Percentiles rank a stretch among this genome's conserved stretches.
phyloP scores from a whole-genome alignment of 1,284 basidiomycete genomes.

The Ceratobasidium sp. region DNA sequence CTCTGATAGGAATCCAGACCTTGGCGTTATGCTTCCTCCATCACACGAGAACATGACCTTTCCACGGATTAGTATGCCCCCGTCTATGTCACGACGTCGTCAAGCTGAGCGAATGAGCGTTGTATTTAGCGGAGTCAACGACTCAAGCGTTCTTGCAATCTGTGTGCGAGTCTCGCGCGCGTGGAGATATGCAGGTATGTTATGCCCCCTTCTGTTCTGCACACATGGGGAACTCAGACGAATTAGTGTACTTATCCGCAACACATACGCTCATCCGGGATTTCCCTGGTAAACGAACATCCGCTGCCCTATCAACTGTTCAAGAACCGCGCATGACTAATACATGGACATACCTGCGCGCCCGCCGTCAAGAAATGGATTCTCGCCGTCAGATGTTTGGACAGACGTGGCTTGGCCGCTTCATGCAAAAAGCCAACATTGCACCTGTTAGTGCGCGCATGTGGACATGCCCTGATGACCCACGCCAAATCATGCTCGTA shows the following conservation, averaged over 20 bases:
- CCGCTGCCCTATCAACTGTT: not conserved
- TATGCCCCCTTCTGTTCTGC: not conserved
- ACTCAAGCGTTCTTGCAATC: not conserved
- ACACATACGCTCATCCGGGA: constrained; percentile 16
- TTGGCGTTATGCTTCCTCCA: constrained; percentile 10
- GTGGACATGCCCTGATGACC: constrained; percentile 25
- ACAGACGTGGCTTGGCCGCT: constrained; percentile 9
- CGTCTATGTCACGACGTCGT: constrained; percentile 11
- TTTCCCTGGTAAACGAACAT: not conserved
- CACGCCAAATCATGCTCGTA: not conserved
- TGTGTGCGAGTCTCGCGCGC: constrained; percentile 9
- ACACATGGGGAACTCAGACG: not conserved
- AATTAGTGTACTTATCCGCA: constrained; percentile 12
- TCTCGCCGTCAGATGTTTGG: not conserved
- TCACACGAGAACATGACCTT: not conserved
- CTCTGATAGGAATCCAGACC: not conserved
- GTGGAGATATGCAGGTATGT: constrained; percentile 32
- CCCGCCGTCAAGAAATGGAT: not conserved
- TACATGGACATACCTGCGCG: constrained; percentile 25
- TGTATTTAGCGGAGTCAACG: constrained; percentile 13
- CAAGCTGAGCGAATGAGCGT: constrained; percentile 29
- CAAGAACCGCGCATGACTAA: constrained; percentile 19
- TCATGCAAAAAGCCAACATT: not conserved
- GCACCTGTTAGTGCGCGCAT: not conserved
- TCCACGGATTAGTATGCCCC: constrained; percentile 6